Conservation (phyloP, 495 filamentous ascomycete species). For the Aspergillus diversus region DNA sequence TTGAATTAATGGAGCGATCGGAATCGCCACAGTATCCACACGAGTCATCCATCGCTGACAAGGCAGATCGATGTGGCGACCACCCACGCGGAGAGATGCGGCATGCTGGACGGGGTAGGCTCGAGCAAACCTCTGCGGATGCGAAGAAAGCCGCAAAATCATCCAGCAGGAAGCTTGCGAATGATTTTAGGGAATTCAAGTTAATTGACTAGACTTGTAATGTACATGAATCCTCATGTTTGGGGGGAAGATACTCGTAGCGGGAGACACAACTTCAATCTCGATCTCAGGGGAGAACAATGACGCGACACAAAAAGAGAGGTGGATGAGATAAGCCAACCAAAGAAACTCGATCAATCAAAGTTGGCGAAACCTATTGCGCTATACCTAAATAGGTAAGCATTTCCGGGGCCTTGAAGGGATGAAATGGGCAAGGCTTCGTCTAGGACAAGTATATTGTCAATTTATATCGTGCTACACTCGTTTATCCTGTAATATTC, state of each 20-base stretch:
- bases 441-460: no score
- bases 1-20: conserved; percentile 18
- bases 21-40: conserved; percentile 25
- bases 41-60: conserved; percentile 21
- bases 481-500: no score
- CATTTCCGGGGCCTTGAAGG: no score
- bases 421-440: no score
- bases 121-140: conserved; percentile 30
- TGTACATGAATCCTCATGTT: background rate
- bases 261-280: background rate
- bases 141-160: conserved; percentile 33
- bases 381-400: no score
- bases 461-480: no score
- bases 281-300: background rate
- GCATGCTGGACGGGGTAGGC: conserved; percentile 37
- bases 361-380: background rate
- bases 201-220: background rate
- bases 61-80: conserved; percentile 31
- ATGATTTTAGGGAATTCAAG: background rate
- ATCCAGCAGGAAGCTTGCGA: conserved; percentile 34
- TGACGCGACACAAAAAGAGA: background rate
- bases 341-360: background rate
- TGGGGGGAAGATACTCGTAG: background rate
- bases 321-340: background rate
- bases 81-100: conserved; percentile 26